A percentile compares a stretch with the other conserved stretches of the same genome.
phyloP scores from a whole-genome alignment of 345 rosid genomes.

The Alliaria petiolata region DNA sequence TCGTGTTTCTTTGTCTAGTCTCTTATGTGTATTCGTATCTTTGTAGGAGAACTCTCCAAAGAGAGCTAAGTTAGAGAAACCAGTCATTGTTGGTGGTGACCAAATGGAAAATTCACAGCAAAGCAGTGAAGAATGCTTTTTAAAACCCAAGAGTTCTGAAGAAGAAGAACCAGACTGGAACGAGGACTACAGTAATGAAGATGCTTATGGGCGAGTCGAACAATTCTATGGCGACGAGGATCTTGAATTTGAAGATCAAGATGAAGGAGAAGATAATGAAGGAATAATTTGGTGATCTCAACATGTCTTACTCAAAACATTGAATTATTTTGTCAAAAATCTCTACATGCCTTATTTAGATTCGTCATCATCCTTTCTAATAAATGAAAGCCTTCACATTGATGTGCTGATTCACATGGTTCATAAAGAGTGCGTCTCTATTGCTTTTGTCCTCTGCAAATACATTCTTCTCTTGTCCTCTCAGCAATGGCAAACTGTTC shows the following conservation, averaged over 20 bases:
- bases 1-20: conserved; percentile 14
- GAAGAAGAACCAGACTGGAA: conserved; percentile 13
- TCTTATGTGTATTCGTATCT: conserved; percentile 13
- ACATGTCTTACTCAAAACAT: not conserved
- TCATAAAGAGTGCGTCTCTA: not conserved
- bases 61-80: conserved; percentile 9
- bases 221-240: not conserved
- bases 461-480: not conserved
- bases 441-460: not conserved
- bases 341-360: not conserved
- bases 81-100: conserved; percentile 1
- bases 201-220: conserved; percentile 2
- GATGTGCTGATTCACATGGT: not conserved
- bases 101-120: conserved; percentile 2
- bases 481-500: not conserved
- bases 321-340: not conserved
- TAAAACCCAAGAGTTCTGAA: not conserved
- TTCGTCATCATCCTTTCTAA: not conserved
- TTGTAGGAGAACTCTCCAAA: conserved; percentile 28
- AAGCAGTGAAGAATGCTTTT: conserved; percentile 8
- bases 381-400: conserved; percentile 1
- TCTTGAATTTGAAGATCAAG: conserved; percentile 11
- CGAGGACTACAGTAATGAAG: conserved; percentile 13
- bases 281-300: conserved; percentile 25
- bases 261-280: conserved; percentile 7